Base-by-base conservation (phyloP, 371 early-diverging fungal species). In the Blakeslea trispora region DNA sequence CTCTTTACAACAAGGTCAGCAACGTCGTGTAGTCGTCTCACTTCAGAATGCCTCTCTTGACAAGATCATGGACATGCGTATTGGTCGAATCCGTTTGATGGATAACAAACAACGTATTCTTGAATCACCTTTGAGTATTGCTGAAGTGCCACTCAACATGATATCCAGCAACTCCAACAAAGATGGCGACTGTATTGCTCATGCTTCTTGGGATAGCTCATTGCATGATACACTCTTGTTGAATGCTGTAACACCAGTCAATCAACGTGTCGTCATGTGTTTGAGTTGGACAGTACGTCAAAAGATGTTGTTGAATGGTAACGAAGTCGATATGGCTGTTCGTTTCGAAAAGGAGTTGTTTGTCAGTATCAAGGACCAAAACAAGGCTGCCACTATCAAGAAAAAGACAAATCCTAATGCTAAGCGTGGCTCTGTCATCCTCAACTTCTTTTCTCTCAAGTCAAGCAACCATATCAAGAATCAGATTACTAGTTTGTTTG, bases 181-280 rank as follows among this genome's bases (percentile, higher is more conserved):
- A 8, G 57, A 71, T 0, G 53, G 58, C 6, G 81, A 80, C 41
- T 76, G 77, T 17, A 76, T 68, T 53, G 81, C 77, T 19, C 75
- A 68, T 18, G 81, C 81, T 6, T 67, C 90, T 0, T 95, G 95
- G 95, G 95, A 95, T 53, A 89, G 91, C 23, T 88, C 91, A 0
- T 71, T 92, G 2, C 91, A 92, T 56, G 90, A 88, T 28, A 85
- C 84, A 1, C 58, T 82, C 0, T 74, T 87, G 35, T 69, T 95
- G 28, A 92, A 95, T 57, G 62, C 82, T n/a, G 74, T 89, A 9
- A 92, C 94, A 0, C 66, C 77, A 6, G 68, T 79, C 13, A 67
- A 74, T 24, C 79, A 77, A 50, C 73, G 81, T 5, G 82, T 87
- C 5, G 49, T 72, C 17, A 64, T 88, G 47, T 64, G 73, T 6